phyloP scores from a whole-genome alignment of 2,329 filamentous ascomycete species.

The Pseudogymnoascus sp. region DNA sequence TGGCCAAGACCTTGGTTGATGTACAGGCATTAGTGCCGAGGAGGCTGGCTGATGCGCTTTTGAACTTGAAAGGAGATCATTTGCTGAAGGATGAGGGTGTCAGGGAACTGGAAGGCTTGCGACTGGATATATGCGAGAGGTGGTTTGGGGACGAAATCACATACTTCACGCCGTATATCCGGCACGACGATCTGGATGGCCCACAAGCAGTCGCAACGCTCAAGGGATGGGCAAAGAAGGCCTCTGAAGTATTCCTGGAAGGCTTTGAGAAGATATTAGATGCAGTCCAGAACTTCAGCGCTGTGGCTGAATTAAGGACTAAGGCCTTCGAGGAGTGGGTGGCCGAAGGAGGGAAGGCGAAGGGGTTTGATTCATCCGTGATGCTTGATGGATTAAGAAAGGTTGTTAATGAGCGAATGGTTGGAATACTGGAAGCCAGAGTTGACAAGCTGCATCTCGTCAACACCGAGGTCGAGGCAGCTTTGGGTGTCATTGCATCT shows the following conservation, averaged over 20 bases:
- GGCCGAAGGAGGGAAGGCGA: constrained; percentile 55
- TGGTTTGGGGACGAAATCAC: constrained; percentile 81
- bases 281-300: constrained; percentile 58
- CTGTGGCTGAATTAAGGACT: constrained; percentile 63
- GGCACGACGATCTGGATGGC: constrained; percentile 67
- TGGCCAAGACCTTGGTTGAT: constrained; percentile 69
- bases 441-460: constrained; percentile 59
- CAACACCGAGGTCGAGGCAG: constrained; percentile 56
- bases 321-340: constrained; percentile 71
- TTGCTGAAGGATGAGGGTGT: constrained; percentile 68
- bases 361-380: constrained; percentile 60
- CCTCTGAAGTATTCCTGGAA: constrained; percentile 53
- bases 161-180: constrained; percentile 81
- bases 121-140: constrained; percentile 68
- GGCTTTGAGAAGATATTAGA: constrained; percentile 57
- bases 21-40: constrained; percentile 71
- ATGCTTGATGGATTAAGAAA: constrained; percentile 64
- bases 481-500: constrained; percentile 54
- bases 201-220: constrained; percentile 55
- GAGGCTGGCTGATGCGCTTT: constrained; percentile 63
- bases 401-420: constrained; percentile 62
- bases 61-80: constrained; percentile 60
- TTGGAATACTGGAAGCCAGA: constrained; percentile 56
- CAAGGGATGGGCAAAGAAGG: constrained; percentile 56
- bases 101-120: constrained; percentile 59